phyloP scores from a whole-genome alignment of 2,329 filamentous ascomycete species.

The Pestalotiopsis sp. region DNA sequence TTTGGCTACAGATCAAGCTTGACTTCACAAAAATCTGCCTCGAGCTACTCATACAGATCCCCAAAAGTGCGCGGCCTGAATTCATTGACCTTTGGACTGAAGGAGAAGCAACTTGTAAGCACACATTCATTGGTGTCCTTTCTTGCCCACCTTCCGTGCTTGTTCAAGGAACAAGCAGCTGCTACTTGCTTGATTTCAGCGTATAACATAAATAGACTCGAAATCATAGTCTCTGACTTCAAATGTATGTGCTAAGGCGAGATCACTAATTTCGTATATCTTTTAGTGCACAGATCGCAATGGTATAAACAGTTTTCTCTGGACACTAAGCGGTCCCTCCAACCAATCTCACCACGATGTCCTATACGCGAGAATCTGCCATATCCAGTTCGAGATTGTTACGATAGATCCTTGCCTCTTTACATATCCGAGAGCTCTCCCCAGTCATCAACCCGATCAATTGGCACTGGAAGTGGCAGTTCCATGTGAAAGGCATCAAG shows the following conservation, averaged over 20 bases:
- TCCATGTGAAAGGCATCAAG: background rate
- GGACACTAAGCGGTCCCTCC: background rate
- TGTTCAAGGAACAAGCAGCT: background rate
- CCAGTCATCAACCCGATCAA: background rate
- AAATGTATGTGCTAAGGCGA: background rate
- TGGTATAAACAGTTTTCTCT: background rate
- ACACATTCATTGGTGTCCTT: background rate
- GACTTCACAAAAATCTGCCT: constrained; percentile 4
- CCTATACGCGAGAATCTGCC: background rate
- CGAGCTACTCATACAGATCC: background rate
- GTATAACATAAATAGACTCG: background rate
- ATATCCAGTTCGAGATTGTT: background rate
- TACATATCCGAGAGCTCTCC: background rate
- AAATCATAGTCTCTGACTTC: background rate
- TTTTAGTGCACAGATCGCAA: background rate
- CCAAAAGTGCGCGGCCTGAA: background rate
- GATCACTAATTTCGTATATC: background rate
- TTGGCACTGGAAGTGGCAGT: background rate
- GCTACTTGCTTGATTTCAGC: background rate
- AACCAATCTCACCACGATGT: background rate
- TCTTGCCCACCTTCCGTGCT: background rate
- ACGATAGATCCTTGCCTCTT: background rate
- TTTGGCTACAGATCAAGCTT: constrained; percentile 10
- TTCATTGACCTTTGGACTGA: background rate
- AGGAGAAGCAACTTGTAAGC: background rate